phyloP scores from a whole-genome alignment of 352 stramenopile genomes.

The Phytophthora melonis region DNA sequence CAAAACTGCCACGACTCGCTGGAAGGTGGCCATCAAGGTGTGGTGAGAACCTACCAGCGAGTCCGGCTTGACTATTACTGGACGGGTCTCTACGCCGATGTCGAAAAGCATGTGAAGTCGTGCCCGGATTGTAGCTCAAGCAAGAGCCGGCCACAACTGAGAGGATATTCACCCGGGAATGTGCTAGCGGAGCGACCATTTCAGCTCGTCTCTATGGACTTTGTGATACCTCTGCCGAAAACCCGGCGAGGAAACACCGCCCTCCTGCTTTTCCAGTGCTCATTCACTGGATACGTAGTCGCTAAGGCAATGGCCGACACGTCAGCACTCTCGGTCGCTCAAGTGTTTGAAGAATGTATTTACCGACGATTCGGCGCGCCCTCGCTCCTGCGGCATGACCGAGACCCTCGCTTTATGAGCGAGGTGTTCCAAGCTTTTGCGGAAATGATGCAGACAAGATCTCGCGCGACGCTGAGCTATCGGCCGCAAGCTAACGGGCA shows the following conservation, averaged over 20 bases:
- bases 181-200: conserved; percentile 4
- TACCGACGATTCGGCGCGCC: conserved; percentile 15
- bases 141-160: conserved; percentile 6
- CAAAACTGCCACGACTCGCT: neutral
- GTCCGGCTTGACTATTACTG: neutral
- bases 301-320: conserved; percentile 20
- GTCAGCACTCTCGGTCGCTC: conserved; percentile 10
- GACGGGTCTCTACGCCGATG: neutral
- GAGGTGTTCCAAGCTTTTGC: conserved; percentile 21
- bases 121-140: neutral
- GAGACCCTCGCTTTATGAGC: conserved; percentile 26
- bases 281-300: conserved; percentile 18
- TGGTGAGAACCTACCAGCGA: neutral
- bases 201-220: neutral
- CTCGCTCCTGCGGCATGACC: conserved; percentile 15
- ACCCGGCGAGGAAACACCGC: conserved; percentile 10
- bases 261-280: conserved; percentile 13
- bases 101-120: neutral
- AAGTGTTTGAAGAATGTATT: conserved; percentile 16
- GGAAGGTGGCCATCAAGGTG: neutral
- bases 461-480: conserved; percentile 16
- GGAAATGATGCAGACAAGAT: conserved; percentile 11
- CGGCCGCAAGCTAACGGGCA: conserved; percentile 25
- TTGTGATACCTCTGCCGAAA: neutral
- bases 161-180: conserved; percentile 8